Base-by-base conservation (phyloP, 2,329 filamentous ascomycete species). In the Hypoxylon sp. region DNA sequence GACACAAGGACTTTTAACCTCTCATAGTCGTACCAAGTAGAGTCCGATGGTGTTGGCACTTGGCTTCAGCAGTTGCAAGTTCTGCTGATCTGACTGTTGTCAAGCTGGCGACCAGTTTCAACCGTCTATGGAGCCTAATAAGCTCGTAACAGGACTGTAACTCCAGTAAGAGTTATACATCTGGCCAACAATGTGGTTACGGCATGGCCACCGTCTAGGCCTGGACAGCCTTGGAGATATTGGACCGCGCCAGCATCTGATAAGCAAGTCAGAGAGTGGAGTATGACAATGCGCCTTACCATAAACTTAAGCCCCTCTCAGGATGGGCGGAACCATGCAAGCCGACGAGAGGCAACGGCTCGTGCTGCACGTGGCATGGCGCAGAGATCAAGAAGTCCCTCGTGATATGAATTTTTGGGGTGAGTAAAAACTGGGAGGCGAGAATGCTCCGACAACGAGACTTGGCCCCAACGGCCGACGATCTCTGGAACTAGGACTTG, bases 341-440 rank as follows among this genome's bases (percentile, higher is more conserved):
- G 58, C 47, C 57, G 61, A 54, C 41, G 29, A 65, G 61, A 68
- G 65, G 59, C 61, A 48, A 61, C 52, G 48, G 58, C 55, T 60
- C 45, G 45, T 59, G 57, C 56, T 58, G 67, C 67, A 70, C 67
- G 67, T 70, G 67, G 64, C 67, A 67, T 25, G 64, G 47, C 46
- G 59, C 61, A 63, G 63, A 64, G 60, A 50, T 59, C 54, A 65
- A 32, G 54, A 65, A 48, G 61, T 30, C 43, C 58, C 67, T 70
- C 67, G 67, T 70, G 67, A 70, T 70, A 68, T 65, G 32, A 32
- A 55, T 51, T 65, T 70, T 57, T 50, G 63, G 59, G 61, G 50
- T 45, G 51, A 45, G 57, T 46, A 52, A 58, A 46, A 58, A 46
- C 58, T 51, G 46, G 37, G 62, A 67, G 64, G 67, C 65, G 56